Conservation (phyloP, 2,329 filamentous ascomycete species). For the Onygenales sp. region DNA sequence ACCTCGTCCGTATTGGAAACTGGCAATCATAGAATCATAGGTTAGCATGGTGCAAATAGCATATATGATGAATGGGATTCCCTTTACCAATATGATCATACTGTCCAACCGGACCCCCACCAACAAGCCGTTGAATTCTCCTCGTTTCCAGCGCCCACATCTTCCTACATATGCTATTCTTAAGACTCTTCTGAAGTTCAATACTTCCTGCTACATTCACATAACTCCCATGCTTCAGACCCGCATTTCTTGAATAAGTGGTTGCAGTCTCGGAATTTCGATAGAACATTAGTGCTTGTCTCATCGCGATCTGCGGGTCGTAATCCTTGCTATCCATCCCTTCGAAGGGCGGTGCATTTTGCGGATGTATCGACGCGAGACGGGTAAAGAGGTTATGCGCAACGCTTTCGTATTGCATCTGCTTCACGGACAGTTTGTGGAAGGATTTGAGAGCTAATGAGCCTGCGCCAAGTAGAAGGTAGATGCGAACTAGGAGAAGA, state of each 20-base stretch:
- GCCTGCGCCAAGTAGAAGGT: constrained; percentile 34
- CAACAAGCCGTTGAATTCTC: constrained; percentile 30
- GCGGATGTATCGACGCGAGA: constrained; percentile 38
- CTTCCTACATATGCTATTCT: constrained; percentile 30
- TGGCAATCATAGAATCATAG: constrained; percentile 10
- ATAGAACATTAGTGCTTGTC: constrained; percentile 33
- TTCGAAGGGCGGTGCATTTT: constrained; percentile 30
- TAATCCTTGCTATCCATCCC: constrained; percentile 32
- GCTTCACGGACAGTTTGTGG: constrained; percentile 37
- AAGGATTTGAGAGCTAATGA: constrained; percentile 39
- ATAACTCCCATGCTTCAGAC: constrained; percentile 34
- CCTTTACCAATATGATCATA: constrained; percentile 30
- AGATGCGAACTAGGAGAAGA: constrained; percentile 35
- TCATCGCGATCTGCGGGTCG: constrained; percentile 31
- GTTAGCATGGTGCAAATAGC: background rate
- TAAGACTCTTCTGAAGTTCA: constrained; percentile 29
- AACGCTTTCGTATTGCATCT: constrained; percentile 40
- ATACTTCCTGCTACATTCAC: constrained; percentile 35
- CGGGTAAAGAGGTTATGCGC: constrained; percentile 39
- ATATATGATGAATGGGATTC: background rate
- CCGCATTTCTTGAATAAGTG: constrained; percentile 26
- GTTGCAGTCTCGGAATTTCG: constrained; percentile 29
- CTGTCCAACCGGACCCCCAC: constrained; percentile 24
- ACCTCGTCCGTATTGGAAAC: constrained; percentile 21
- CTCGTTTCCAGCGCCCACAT: constrained; percentile 35